Evolutionary conservation across 1,139 yeast genomes (phyloP), one percentile per base, ranked within the genome.

Genomic region (Pneumocystis murina): DNA sequence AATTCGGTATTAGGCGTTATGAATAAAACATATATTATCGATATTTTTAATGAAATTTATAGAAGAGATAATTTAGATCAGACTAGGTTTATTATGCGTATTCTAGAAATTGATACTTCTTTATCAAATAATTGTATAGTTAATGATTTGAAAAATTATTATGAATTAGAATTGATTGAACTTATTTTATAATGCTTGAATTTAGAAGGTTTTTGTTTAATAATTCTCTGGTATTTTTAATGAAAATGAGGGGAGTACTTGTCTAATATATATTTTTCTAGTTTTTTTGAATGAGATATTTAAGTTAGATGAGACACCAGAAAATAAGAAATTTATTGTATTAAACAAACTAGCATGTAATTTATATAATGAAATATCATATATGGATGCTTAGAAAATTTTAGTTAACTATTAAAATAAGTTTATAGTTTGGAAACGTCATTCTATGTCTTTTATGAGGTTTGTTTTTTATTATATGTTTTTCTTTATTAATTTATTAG

Each of bases 401-500:
- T 4, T 48, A 17, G 55, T 20, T 24, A 20, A 48, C 10, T 48
- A 24, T 24, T 24, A n/a, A 74, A 80, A 67, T 28, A 81, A 79
- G 68, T 83, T 91, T 82, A 85, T 83, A 58, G 95, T 92, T 0
- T 88, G 90, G 87, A 80, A 97, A 69, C 82, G 94, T 66, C 92
- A 90, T 71, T 89, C 85, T 62, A 84, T 91, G 78, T 85, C 95
- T 0, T 85, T 92, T 70, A 82, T 87, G 67, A 84, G 84, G 60
- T 30, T 20, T 40, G 60, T 58, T 40, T 58, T 40, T 3, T 12
- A 8, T 38, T 24, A 16, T 24, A 24, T 17, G 28, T 38, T 24
- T 58, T 10, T 20, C 7, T 43, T 28, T 58, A 28, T 24, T 8
- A 12, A 20, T 40, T 24, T 24, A 43, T 38, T 28, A 58, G 60